Evolutionary conservation across 805 yeast species (phyloP).

Genomic region (Alloascoidea africana): DNA sequence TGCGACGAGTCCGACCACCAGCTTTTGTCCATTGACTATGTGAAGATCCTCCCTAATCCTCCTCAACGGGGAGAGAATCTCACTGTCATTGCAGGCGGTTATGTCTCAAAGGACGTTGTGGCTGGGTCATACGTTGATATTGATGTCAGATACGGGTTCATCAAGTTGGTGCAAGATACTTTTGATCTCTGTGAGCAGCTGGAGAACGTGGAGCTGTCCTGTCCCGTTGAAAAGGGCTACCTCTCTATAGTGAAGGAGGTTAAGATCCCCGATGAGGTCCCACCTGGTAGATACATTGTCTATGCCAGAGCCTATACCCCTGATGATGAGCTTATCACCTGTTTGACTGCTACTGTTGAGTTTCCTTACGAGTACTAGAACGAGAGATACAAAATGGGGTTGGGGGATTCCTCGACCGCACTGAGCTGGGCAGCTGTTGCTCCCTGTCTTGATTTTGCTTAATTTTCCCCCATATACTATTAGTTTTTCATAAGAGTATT

Average conservation of each 20-base stretch:
- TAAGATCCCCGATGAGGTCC: slow-evolving; percentile 84
- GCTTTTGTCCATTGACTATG: slow-evolving; percentile 40
- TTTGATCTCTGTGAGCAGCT: slow-evolving; percentile 85
- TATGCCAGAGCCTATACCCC: slow-evolving; percentile 81
- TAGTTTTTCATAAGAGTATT: too few relatives aligned
- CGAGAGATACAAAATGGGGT: background rate
- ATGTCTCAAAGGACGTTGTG: slow-evolving; percentile 32
- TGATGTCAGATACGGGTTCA: slow-evolving; percentile 85
- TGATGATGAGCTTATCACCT: slow-evolving; percentile 70
- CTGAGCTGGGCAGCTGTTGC: too few relatives aligned
- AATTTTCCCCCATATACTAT: too few relatives aligned
- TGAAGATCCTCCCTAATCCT: slow-evolving; percentile 70
- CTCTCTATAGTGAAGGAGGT: slow-evolving; percentile 56
- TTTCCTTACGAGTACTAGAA: slow-evolving; percentile 9
- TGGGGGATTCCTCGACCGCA: too few relatives aligned
- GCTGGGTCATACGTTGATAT: slow-evolving; percentile 94
- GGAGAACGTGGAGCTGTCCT: slow-evolving; percentile 66
- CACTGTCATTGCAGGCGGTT: slow-evolving; percentile 66
- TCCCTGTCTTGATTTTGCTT: too few relatives aligned
- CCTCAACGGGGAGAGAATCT: slow-evolving; percentile 77
- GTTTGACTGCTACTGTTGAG: slow-evolving; percentile 37
- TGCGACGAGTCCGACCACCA: slow-evolving; percentile 62
- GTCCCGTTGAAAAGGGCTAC: slow-evolving; percentile 67
- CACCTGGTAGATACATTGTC: slow-evolving; percentile 86
- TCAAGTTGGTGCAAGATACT: slow-evolving; percentile 77